A percentile compares a stretch with the other conserved stretches of the same genome.
These are phyloP conservation scores for Phytophthora pluvialis DNA, from an alignment of 352 stramenopile species.

Conservation along the genomic window DNA sequence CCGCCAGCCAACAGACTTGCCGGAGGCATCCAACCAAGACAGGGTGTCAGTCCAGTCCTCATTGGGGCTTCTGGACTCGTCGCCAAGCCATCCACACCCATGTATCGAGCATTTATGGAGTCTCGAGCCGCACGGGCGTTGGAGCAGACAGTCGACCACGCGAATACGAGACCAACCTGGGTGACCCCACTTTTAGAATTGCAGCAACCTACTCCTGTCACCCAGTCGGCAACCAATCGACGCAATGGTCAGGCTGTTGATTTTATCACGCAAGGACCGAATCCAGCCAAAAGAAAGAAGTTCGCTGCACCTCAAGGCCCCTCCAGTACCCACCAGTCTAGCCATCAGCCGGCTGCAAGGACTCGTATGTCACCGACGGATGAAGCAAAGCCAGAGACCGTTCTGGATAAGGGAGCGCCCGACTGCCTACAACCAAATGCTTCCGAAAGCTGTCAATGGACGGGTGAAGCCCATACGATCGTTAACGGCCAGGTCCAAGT, in stretches of 20 bases:
- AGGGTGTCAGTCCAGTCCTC: conserved; percentile 9
- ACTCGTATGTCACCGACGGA: neutral
- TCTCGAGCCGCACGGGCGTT: conserved; percentile 25
- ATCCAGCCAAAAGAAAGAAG: conserved; percentile 24
- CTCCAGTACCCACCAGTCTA: neutral
- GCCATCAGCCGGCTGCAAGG: neutral
- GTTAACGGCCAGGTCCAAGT: neutral
- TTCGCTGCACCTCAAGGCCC: neutral
- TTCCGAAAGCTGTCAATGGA: neutral
- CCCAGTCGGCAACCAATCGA: neutral
- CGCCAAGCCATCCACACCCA: conserved; percentile 15
- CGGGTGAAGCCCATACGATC: neutral
- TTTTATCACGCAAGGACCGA: neutral
- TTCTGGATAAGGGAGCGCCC: neutral
- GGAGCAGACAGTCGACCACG: conserved; percentile 17
- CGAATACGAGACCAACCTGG: conserved; percentile 1
- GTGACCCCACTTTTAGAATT: neutral
- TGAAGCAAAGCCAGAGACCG: neutral
- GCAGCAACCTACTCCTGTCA: neutral
- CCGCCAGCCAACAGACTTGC: conserved; percentile 3
- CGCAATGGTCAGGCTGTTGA: neutral
- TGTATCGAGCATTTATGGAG: conserved; percentile 31
- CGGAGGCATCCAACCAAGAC: neutral
- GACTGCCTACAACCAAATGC: neutral
- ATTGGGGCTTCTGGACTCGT: neutral